Conservation (phyloP, 768 basidiomycete species). For the Suillus subaureus region DNA sequence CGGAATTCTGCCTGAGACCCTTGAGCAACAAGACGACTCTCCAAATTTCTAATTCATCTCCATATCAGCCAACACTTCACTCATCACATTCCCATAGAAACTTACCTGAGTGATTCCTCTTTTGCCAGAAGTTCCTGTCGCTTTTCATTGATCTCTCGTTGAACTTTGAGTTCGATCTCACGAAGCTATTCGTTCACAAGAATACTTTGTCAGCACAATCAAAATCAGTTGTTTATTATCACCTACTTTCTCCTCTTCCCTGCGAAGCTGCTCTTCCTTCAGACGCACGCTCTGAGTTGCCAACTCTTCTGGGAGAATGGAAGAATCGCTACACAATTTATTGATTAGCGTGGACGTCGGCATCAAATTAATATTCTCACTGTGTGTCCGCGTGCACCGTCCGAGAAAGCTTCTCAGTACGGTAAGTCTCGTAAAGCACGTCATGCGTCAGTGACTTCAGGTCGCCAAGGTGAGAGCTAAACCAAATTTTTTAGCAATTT, state of each 20-base stretch:
- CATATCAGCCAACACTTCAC: slow-evolving; percentile 10
- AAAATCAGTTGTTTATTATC: background rate
- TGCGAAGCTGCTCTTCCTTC: slow-evolving; percentile 97
- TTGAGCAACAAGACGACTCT: slow-evolving; percentile 89
- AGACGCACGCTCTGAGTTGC: slow-evolving; percentile 96
- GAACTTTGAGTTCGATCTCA: slow-evolving; percentile 97
- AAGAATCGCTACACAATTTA: slow-evolving; percentile 62
- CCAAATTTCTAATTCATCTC: slow-evolving; percentile 63
- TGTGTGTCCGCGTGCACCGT: slow-evolving; percentile 82
- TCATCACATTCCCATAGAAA: slow-evolving; percentile 2
- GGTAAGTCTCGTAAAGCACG: slow-evolving; percentile 93
- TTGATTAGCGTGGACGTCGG: slow-evolving; percentile 27
- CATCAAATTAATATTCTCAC: slow-evolving; percentile 38
- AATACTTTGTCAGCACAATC: slow-evolving; percentile 12
- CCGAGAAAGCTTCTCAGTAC: slow-evolving; percentile 94
- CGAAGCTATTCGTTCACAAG: slow-evolving; percentile 60
- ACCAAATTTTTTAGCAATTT: background rate
- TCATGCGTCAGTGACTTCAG: slow-evolving; percentile 94
- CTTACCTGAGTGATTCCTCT: slow-evolving; percentile 86
- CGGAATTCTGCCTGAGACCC: slow-evolving; percentile 81
- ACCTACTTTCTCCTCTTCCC: slow-evolving; percentile 91
- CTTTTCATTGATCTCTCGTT: slow-evolving; percentile 97
- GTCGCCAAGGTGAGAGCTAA: slow-evolving; percentile 91
- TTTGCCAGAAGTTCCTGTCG: slow-evolving; percentile 95
- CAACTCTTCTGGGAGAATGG: slow-evolving; percentile 93